Percentiles rank a stretch among this genome's conserved stretches.
These are phyloP conservation scores for Hibiscus trionum DNA, from an alignment of 345 rosid species.

Conservation along the genomic window DNA sequence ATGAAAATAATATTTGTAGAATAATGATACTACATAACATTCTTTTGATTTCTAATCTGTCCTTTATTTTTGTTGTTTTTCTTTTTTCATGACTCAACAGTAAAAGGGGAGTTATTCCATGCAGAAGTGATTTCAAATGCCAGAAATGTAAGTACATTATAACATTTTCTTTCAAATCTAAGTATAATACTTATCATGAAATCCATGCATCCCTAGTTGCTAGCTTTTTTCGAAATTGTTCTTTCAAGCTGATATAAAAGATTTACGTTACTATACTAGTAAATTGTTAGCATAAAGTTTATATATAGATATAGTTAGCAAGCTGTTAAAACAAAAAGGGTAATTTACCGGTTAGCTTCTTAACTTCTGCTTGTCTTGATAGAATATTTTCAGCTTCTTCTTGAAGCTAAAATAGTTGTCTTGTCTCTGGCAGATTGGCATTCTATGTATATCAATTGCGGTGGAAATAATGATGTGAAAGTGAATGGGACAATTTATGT, in stretches of 20 bases:
- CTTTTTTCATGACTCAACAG: constrained; percentile 7
- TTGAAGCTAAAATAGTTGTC: background rate
- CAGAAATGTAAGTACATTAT: constrained; percentile 36
- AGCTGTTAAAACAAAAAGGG: background rate
- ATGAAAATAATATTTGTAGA: background rate
- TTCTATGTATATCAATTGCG: constrained; percentile 40
- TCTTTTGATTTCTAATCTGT: constrained; percentile 1
- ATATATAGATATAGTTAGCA: background rate
- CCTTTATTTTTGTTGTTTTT: background rate
- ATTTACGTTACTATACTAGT: background rate
- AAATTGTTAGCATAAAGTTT: background rate
- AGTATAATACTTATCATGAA: background rate
- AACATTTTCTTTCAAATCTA: background rate
- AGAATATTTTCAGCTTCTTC: background rate
- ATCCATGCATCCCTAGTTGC: background rate
- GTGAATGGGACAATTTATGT: constrained; percentile 28
- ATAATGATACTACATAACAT: background rate
- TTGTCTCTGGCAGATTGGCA: constrained; percentile 13
- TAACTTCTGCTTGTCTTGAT: background rate
- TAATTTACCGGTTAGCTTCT: background rate
- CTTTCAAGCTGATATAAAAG: background rate
- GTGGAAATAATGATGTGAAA: constrained; percentile 35
- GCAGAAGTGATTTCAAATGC: constrained; percentile 44
- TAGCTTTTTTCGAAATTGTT: background rate
- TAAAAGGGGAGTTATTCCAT: constrained; percentile 42